Evolutionary conservation across 352 stramenopile genomes (phyloP).

Genomic region (Phytophthora sp.): DNA sequence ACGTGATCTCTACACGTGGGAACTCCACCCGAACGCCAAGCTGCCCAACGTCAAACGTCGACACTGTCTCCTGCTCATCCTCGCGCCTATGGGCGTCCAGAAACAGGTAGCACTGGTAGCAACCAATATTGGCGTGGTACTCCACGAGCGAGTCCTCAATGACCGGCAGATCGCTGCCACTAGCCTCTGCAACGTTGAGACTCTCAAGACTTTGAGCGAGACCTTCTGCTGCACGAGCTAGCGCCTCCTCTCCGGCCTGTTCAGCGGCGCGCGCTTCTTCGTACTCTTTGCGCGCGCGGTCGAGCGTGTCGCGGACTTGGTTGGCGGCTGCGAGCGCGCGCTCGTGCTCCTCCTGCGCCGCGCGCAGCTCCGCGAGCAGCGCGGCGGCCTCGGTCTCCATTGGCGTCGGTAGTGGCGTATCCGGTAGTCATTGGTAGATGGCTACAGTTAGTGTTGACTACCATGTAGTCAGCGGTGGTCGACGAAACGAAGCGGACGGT

Average conservation of each 20-base stretch:
- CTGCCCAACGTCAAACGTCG: slow-evolving; percentile 21
- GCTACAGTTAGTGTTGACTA: too few relatives aligned
- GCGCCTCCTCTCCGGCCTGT: slow-evolving; percentile 33
- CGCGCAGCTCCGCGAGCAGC: slow-evolving; percentile 40
- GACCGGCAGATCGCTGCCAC: not conserved
- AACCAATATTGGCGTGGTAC: slow-evolving; percentile 84
- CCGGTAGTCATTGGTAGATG: too few relatives aligned
- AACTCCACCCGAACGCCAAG: slow-evolving; percentile 48
- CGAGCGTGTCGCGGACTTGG: slow-evolving; percentile 19
- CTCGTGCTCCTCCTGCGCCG: slow-evolving; percentile 49
- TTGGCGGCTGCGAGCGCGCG: slow-evolving; percentile 36
- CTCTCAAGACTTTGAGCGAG: slow-evolving; percentile 27
- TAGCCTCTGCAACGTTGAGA: slow-evolving; percentile 19
- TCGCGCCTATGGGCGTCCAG: slow-evolving; percentile 13
- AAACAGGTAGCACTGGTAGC: slow-evolving; percentile 78
- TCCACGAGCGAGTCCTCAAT: slow-evolving; percentile 58
- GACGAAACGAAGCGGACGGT: too few relatives aligned
- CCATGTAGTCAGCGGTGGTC: too few relatives aligned
- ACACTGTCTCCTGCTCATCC: not conserved
- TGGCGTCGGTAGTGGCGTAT: not conserved
- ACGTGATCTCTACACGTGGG: slow-evolving; percentile 39
- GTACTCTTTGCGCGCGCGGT: slow-evolving; percentile 34
- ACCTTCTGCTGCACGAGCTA: slow-evolving; percentile 33
- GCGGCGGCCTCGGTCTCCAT: slow-evolving; percentile 25
- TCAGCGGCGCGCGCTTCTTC: slow-evolving; percentile 31